These are phyloP conservation scores for Calonectria montana DNA, from an alignment of 2,329 filamentous ascomycete species.

Conservation along the genomic window DNA sequence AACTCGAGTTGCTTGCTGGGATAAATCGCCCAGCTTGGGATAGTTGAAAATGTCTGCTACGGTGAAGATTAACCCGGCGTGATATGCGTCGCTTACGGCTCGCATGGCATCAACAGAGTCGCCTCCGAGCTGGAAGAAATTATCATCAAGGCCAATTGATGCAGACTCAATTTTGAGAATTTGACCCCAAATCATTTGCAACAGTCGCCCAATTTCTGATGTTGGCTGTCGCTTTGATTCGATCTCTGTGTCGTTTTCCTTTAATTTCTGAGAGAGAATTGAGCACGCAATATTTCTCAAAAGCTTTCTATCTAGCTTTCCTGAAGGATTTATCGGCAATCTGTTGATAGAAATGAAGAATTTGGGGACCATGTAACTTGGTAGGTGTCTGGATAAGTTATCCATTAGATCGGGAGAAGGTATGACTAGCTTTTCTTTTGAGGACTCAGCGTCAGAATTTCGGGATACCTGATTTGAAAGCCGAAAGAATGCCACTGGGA, in stretches of 20 bases:
- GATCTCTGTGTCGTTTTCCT: slow-evolving; percentile 36
- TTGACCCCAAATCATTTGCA: slow-evolving; percentile 23
- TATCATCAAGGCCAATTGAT: slow-evolving; percentile 45
- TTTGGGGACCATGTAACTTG: slow-evolving; percentile 34
- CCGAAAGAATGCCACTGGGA: neutral
- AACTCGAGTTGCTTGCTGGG: neutral
- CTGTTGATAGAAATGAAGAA: slow-evolving; percentile 23
- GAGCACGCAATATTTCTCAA: slow-evolving; percentile 18
- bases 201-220: neutral
- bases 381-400: slow-evolving; percentile 17
- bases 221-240: slow-evolving; percentile 13
- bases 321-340: slow-evolving; percentile 26
- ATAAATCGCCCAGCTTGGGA: neutral
- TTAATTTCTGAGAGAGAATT: slow-evolving; percentile 48
- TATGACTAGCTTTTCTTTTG: neutral
- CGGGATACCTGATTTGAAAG: neutral
- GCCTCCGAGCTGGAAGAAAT: slow-evolving; percentile 44
- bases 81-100: slow-evolving; percentile 27
- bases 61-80: slow-evolving; percentile 8
- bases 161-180: slow-evolving; percentile 23
- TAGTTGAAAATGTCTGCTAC: slow-evolving; percentile 27
- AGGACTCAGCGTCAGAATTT: neutral
- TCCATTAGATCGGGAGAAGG: neutral
- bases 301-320: slow-evolving; percentile 28
- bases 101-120: slow-evolving; percentile 43